A percentile compares a stretch with the other conserved stretches of the same genome.
Conservation (phyloP, 2,329 filamentous ascomycete species). For the Xylariaceae sp. region DNA sequence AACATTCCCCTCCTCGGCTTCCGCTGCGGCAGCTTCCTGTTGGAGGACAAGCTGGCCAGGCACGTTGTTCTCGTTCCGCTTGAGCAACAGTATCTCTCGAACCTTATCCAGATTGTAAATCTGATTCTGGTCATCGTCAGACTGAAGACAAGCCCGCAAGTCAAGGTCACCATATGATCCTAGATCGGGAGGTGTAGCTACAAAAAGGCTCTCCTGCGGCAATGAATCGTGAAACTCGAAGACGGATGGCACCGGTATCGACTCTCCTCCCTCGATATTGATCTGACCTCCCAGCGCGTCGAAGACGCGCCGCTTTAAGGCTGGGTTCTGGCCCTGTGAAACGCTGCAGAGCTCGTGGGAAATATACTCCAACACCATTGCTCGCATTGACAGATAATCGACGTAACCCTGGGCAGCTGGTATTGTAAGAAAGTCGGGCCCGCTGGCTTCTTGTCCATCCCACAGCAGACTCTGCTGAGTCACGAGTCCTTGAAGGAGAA, state of each 20-base stretch:
- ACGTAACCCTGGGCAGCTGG: constrained; percentile 65
- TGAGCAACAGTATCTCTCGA: constrained; percentile 68
- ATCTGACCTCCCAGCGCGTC: constrained; percentile 76
- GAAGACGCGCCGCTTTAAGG: constrained; percentile 63
- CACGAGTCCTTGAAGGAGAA: constrained; percentile 68
- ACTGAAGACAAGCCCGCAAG: constrained; percentile 59
- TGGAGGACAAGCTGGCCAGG: constrained; percentile 44
- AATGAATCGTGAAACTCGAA: constrained; percentile 95
- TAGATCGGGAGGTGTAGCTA: constrained; percentile 47
- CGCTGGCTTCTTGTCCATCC: constrained; percentile 61
- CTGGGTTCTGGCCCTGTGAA: constrained; percentile 64
- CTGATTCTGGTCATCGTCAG: constrained; percentile 50
- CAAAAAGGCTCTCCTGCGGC: constrained; percentile 46
- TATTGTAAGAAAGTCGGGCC: constrained; percentile 64
- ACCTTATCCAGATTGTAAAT: constrained; percentile 69
- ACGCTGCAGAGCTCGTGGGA: constrained; percentile 79
- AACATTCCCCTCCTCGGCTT: constrained; percentile 56
- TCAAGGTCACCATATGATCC: constrained; percentile 63
- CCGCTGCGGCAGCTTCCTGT: constrained; percentile 46
- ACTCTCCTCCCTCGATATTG: constrained; percentile 60
- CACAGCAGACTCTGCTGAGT: constrained; percentile 67
- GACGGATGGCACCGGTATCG: constrained; percentile 66
- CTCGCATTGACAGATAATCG: constrained; percentile 73
- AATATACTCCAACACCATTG: constrained; percentile 78
- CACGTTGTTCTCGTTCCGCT: constrained; percentile 57